Evolutionary conservation across 164 flowering plant species (phyloP).

Genomic region (Houttuynia cordata): DNA sequence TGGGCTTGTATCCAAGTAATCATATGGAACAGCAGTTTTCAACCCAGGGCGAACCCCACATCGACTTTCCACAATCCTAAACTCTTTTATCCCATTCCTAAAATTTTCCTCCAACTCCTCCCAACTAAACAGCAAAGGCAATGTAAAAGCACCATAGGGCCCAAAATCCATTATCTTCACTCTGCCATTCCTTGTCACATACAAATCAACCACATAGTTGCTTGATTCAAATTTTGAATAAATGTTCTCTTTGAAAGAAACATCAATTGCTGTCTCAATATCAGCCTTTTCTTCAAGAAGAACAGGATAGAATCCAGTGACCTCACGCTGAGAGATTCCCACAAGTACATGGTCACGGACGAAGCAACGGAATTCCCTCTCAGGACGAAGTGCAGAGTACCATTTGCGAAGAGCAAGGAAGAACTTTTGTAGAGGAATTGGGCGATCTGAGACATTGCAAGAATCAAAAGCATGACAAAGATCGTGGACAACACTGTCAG

Average conservation of each 20-base stretch:
- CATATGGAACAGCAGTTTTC: conserved; percentile 91
- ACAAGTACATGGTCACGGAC: conserved; percentile 33
- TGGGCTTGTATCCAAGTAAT: conserved; percentile 64
- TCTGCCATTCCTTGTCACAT: conserved; percentile 45
- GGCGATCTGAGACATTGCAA: conserved; percentile 36
- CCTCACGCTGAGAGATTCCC: conserved; percentile 81
- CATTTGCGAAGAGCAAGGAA: conserved; percentile 82
- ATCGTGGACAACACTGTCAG: conserved; percentile 71
- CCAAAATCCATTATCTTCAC: conserved; percentile 83
- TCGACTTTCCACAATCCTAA: conserved; percentile 63
- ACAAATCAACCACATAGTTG: conserved; percentile 70
- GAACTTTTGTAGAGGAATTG: conserved; percentile 43
- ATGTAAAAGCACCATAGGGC: conserved; percentile 73
- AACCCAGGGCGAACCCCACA: conserved; percentile 75
- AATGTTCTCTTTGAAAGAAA: conserved; percentile 39
- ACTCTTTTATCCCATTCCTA: conserved; percentile 10
- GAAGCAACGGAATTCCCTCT: conserved; percentile 93
- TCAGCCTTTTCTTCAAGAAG: conserved; percentile 37
- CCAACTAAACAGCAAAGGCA: conserved; percentile 73
- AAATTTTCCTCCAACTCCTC: conserved; percentile 53
- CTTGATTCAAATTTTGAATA: conserved; percentile 41
- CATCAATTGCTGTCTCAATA: conserved; percentile 25
- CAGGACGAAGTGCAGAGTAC: conserved; percentile 56
- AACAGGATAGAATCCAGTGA: conserved; percentile 64
- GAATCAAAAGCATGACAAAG: conserved; percentile 80